These are phyloP conservation scores for Tuber magnatum DNA, from an alignment of 495 filamentous ascomycete species.

Conservation along the genomic window DNA sequence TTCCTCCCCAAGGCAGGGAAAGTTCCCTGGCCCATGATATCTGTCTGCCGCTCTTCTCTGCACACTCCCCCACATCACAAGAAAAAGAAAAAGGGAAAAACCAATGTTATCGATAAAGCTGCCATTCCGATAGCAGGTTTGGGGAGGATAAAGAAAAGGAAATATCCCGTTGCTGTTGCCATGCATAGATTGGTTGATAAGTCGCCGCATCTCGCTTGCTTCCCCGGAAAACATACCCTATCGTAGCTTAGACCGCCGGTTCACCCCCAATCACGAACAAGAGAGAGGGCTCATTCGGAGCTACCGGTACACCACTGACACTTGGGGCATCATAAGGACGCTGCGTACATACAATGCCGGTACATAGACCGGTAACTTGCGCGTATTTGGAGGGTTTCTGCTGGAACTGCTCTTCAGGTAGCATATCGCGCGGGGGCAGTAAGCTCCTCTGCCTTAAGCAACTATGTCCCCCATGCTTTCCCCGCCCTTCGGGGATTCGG, in stretches of 20 bases:
- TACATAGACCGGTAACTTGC: background rate
- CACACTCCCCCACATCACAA: background rate
- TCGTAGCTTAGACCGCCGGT: background rate
- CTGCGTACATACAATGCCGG: background rate
- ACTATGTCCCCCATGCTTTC: background rate
- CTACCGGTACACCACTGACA: background rate
- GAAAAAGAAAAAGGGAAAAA: background rate
- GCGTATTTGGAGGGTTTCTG: slow-evolving; percentile 1
- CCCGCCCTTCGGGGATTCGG: background rate
- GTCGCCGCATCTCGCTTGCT: slow-evolving; percentile 4
- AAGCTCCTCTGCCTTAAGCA: background rate
- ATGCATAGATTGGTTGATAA: slow-evolving; percentile 1
- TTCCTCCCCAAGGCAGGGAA: background rate
- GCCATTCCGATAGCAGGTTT: background rate
- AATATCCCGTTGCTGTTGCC: background rate
- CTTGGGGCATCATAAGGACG: background rate
- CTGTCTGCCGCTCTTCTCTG: background rate
- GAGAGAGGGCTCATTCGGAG: background rate
- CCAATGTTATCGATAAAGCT: slow-evolving; percentile 2
- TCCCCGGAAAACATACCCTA: slow-evolving; percentile 3
- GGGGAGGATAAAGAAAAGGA: background rate
- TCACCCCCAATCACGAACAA: background rate
- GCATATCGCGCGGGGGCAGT: background rate
- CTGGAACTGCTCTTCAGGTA: slow-evolving; percentile 3
- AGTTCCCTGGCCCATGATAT: background rate